These are phyloP conservation scores for Lichtheimia corymbifera DNA, from an alignment of 371 early-diverging fungal species.

Conservation along the genomic window DNA sequence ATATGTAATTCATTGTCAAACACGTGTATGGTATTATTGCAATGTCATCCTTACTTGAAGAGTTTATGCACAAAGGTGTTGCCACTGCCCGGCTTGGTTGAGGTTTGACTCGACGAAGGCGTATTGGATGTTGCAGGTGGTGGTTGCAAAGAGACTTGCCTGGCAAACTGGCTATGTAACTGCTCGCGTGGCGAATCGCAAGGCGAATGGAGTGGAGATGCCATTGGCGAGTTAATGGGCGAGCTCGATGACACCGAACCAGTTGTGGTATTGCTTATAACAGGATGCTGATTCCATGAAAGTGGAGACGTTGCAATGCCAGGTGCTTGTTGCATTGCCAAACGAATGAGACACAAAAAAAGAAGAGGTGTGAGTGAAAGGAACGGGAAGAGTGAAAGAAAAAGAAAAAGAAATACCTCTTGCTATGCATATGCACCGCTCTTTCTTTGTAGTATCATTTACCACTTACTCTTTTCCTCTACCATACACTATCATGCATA, in stretches of 20 bases:
- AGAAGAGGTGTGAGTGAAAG: too few species aligned
- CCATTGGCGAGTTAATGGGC: slow-evolving; percentile 20
- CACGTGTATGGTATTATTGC: neutral
- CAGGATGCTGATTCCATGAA: neutral
- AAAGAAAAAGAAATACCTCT: too few species aligned
- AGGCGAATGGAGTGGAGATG: slow-evolving; percentile 20
- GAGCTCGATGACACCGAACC: slow-evolving; percentile 23
- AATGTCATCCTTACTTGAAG: slow-evolving; percentile 31
- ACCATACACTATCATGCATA: too few species aligned
- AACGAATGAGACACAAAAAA: too few species aligned
- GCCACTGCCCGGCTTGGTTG: slow-evolving; percentile 15
- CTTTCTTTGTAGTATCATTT: too few species aligned
- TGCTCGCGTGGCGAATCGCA: slow-evolving; percentile 22
- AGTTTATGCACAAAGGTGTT: slow-evolving; percentile 35
- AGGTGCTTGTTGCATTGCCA: too few species aligned
- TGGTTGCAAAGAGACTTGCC: slow-evolving; percentile 29
- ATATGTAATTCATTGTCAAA: neutral
- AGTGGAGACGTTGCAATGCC: too few species aligned
- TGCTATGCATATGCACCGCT: too few species aligned
- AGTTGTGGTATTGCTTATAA: slow-evolving; percentile 5
- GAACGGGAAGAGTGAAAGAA: too few species aligned
- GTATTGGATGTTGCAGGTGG: slow-evolving; percentile 17
- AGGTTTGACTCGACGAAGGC: neutral
- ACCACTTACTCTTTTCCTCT: too few species aligned
- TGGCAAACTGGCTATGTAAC: slow-evolving; percentile 22